Percentiles rank a stretch among this genome's conserved stretches.
Conservation (phyloP, 1,139 yeast species). For the Geotrichum bryndzae region DNA sequence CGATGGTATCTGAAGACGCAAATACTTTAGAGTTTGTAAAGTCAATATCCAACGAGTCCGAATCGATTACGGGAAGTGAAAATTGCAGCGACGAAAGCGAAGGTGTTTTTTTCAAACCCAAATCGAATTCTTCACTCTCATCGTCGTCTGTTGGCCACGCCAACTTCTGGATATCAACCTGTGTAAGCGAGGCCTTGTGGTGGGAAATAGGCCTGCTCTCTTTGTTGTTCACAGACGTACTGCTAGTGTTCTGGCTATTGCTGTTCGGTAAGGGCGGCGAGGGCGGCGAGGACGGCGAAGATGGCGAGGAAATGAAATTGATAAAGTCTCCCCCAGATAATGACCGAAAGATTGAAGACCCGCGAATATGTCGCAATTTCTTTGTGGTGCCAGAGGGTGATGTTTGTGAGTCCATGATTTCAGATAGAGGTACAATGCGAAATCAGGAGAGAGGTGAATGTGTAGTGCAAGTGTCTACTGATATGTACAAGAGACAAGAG, state of each 20-base stretch:
- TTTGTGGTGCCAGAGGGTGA: not conserved
- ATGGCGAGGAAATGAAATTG: not conserved
- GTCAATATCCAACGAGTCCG: not conserved
- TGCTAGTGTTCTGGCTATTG: not conserved
- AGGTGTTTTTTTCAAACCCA: not conserved
- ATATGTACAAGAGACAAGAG: not conserved
- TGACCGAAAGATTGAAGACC: constrained; percentile 11
- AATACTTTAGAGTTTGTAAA: not conserved
- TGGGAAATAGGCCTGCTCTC: not conserved
- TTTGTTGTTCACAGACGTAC: not conserved
- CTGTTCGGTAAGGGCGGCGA: not conserved
- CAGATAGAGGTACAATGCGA: not conserved
- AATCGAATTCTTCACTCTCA: not conserved
- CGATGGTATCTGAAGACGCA: not conserved
- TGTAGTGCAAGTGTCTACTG: not conserved
- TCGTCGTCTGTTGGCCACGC: constrained; percentile 1
- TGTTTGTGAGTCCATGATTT: not conserved
- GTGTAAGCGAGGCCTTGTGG: constrained; percentile 6
- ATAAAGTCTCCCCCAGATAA: constrained; percentile 8
- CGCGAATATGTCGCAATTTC: constrained; percentile 3
- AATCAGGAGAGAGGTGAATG: not conserved
- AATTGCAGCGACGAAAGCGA: not conserved
- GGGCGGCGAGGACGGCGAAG: not conserved
- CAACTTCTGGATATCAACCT: constrained; percentile 6
- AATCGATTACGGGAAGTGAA: not conserved